These are phyloP conservation scores for Cladophialophora bantiana DNA, from an alignment of 2,329 filamentous ascomycete genomes.

Conservation along the genomic window DNA sequence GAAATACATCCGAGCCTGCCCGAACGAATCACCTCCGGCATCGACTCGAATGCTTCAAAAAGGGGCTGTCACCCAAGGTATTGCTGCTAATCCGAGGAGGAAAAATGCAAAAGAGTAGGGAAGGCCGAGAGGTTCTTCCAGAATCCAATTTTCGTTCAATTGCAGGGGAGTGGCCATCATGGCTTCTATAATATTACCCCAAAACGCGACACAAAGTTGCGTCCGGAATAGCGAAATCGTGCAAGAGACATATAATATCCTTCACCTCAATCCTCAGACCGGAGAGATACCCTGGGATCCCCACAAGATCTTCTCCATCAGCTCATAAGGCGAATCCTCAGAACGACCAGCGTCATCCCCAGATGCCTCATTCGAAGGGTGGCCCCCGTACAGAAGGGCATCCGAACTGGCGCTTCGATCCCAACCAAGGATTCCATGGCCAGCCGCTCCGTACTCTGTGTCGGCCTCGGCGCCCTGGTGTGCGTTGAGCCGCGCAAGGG, in stretches of 20 bases:
- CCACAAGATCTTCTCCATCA: constrained; percentile 4
- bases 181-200: not conserved
- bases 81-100: not conserved
- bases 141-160: not conserved
- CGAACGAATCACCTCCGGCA: not conserved
- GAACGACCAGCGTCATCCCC: not conserved
- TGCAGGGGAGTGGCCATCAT: not conserved
- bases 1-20: constrained; percentile 1
- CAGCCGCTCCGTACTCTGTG: not conserved
- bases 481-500: constrained; percentile 7
- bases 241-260: not conserved
- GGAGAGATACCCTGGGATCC: constrained; percentile 1
- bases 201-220: not conserved
- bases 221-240: not conserved
- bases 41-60: not conserved
- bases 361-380: constrained; percentile 3
- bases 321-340: constrained; percentile 1
- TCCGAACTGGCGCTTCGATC: not conserved
- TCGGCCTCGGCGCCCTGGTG: not conserved
- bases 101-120: not conserved
- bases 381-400: not conserved
- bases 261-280: not conserved
- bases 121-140: not conserved
- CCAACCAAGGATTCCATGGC: not conserved
- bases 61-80: not conserved